A percentile compares a stretch with the other conserved stretches of the same genome.
Evolutionary conservation across 495 filamentous ascomycete genomes (phyloP).

Genomic region (Extremus antarcticus): DNA sequence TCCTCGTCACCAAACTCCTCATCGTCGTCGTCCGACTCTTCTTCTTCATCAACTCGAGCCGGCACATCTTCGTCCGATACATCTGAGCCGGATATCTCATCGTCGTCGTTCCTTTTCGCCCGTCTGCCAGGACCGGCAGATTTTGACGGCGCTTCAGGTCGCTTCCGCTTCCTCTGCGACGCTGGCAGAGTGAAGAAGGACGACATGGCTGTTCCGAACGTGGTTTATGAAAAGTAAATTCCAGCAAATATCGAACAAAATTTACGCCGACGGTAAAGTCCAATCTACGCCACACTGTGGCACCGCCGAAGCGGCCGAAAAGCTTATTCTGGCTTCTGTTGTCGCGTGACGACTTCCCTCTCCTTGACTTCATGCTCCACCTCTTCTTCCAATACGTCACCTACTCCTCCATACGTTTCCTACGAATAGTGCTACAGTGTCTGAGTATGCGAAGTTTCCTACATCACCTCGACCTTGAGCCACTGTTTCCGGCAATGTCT

Average conservation of each 20-base stretch:
- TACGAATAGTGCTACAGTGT: too few species aligned
- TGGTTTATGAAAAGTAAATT: background rate
- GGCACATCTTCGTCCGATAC: constrained; percentile 48
- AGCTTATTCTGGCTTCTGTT: too few species aligned
- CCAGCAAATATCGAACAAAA: background rate
- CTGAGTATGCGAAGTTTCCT: too few species aligned
- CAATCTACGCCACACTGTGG: background rate
- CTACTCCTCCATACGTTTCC: too few species aligned
- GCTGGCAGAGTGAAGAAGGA: constrained; percentile 35
- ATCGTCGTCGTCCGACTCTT: constrained; percentile 37
- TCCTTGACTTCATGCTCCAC: too few species aligned
- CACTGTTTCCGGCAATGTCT: too few species aligned
- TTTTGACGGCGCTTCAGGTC: constrained; percentile 18
- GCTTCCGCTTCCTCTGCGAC: constrained; percentile 34
- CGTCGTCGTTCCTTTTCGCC: constrained; percentile 24
- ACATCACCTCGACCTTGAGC: too few species aligned
- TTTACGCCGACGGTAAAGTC: background rate
- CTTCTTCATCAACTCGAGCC: constrained; percentile 24
- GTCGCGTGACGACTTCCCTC: too few species aligned
- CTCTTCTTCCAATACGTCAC: too few species aligned
- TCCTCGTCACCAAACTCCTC: constrained; percentile 64
- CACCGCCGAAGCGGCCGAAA: background rate
- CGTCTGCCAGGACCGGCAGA: constrained; percentile 22
- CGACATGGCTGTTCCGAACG: constrained; percentile 22
- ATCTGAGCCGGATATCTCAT: constrained; percentile 82